Base-by-base conservation (phyloP, 148 eudicot genomes). In the Selenicereus undatus region DNA sequence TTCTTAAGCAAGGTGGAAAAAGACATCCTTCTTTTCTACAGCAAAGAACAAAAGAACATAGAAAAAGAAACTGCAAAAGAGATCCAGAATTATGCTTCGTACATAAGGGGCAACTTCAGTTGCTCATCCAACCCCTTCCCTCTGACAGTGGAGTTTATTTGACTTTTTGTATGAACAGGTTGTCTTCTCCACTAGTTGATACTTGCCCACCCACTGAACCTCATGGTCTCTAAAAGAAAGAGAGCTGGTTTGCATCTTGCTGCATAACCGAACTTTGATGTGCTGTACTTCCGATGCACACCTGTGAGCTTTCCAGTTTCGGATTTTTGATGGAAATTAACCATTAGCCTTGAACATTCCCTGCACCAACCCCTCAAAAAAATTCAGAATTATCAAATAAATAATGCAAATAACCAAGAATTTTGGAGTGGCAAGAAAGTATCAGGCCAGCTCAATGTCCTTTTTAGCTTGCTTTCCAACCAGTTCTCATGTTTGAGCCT, bases 341-440 rank as follows among this genome's bases (percentile, higher is more conserved):
- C 97, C 91, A 95, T 95, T 84, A 91, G 73, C 88, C 82, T 90
- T 18, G 98, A 87, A 81, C 98, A 95, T 76, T 90, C 95, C 93
- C 98, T 95, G 78, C n/a, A 58, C 39, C 42, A 77, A 75, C 32
- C n/a, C 21, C n/a, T 62, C 13, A 10, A 39, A 48, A 3, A 3
- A 52, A 64, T 8, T 0, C 17, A 48, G 3, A 51, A 50, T 50
- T 60, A 51, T 51, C 39, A 17, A 12, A 24, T 48, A 50, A n/a
- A 36, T 4, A 10, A 10, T 39, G 43, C 43, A 39, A 3, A 8
- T n/a, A 21, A 3, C 20, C 1, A 69, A 60, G 9, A 60, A 9
- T 13, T 48, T 48, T 39, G 43, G 43, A 39, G 43, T 7, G 32
- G 32, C 32, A 32, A 32, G 32, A 32, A 32, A 32, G 32, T 32